Percentiles rank a stretch among this genome's conserved stretches.
Evolutionary conservation across 345 rosid genomes (phyloP).

Genomic region (Bretschneidera sinensis): DNA sequence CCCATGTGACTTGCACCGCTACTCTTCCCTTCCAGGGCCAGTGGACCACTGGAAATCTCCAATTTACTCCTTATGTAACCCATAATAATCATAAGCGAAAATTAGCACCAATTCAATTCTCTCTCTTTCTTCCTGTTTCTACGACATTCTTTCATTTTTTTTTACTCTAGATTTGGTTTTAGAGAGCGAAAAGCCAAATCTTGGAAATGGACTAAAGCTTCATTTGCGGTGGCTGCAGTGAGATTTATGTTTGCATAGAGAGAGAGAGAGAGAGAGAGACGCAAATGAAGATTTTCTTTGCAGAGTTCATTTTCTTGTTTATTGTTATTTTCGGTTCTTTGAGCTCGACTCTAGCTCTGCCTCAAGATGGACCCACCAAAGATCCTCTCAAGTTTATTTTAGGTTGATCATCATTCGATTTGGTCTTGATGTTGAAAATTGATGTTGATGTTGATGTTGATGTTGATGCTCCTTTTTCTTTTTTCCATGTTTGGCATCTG

Average conservation of each 20-base stretch:
- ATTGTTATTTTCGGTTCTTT: constrained; percentile 19
- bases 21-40: too few species aligned
- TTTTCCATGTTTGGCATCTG: too few species aligned
- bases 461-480: too few species aligned
- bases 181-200: constrained; percentile 1
- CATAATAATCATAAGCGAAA: neutral
- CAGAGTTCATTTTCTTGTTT: constrained; percentile 13
- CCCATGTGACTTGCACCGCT: constrained; percentile 28
- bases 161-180: constrained; percentile 13
- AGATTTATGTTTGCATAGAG: neutral
- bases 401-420: constrained; percentile 35
- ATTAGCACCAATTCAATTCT: neutral
- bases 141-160: neutral
- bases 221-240: too few species aligned
- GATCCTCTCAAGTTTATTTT: constrained; percentile 55
- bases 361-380: constrained; percentile 18
- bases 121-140: too few species aligned
- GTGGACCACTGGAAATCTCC: too few species aligned
- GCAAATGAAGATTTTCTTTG: constrained; percentile 18
- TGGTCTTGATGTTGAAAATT: neutral
- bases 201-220: constrained; percentile 28
- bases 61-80: neutral
- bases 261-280: too few species aligned
- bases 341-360: constrained; percentile 24
- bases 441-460: constrained; percentile 2